Conservation (phyloP, 1,284 basidiomycete species). For the Papiliotrema fonsecae region DNA sequence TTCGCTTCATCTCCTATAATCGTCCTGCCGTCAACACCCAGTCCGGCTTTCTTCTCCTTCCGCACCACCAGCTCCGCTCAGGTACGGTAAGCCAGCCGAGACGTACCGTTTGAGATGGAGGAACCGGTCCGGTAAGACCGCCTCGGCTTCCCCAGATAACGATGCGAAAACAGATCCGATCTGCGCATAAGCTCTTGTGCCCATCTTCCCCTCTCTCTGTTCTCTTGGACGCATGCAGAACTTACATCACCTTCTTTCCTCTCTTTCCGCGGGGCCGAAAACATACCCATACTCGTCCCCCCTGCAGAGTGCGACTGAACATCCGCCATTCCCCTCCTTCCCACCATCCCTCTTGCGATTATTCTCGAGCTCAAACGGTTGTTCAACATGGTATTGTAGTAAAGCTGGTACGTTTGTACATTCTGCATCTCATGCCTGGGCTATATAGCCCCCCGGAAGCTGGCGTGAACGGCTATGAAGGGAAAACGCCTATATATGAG, state of each 20-base stretch:
- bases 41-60: too few relatives aligned
- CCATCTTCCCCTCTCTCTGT: background rate
- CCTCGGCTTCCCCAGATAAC: constrained; percentile 50
- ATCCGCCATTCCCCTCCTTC: background rate
- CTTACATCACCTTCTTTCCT: constrained; percentile 20
- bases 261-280: constrained; percentile 1
- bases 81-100: too few relatives aligned
- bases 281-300: background rate
- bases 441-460: too few relatives aligned
- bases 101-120: constrained; percentile 58
- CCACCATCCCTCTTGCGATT: background rate
- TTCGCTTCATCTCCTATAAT: constrained; percentile 42
- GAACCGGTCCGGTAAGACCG: constrained; percentile 57
- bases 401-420: too few relatives aligned
- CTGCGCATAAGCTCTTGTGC: constrained; percentile 5
- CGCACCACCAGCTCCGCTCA: too few relatives aligned
- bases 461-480: too few relatives aligned
- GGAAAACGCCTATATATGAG: too few relatives aligned
- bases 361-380: too few relatives aligned
- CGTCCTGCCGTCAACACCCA: constrained; percentile 4
- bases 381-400: too few relatives aligned
- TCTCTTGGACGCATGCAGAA: background rate
- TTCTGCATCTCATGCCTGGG: too few relatives aligned
- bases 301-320: background rate
- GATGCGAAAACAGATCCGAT: constrained; percentile 60